Base-by-base conservation (phyloP, 345 rosid genomes). In the Gossypium australe region DNA sequence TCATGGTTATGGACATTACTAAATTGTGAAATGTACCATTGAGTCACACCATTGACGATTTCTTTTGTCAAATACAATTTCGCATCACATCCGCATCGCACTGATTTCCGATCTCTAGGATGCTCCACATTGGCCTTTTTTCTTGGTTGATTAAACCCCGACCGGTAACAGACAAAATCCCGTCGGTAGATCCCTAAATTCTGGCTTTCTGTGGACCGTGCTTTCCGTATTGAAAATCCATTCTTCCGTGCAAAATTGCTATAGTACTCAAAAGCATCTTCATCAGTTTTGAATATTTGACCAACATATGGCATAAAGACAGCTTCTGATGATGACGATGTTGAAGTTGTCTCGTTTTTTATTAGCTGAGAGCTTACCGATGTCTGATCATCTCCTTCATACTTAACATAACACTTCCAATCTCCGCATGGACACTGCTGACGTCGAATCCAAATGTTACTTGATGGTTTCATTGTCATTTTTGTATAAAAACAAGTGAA, bases 361-460 rank as follows among this genome's bases (percentile, higher is more conserved):
- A 84, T 73, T 20, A 80, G 75, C 63, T 85, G 88, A 61, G 85
- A 78, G 79, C 63, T 86, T 44, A 80, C 70, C 7, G 84, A 76
- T 59, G 82, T 79, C 81, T 86, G 92, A 80, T 83, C 87, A 72
- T 92, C 92, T 75, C 92, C 92, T 51, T 92, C 94, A 69, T 82
- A 71, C 74, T 80, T 86, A 65, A 89, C 79, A 24, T 84, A 92
- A 67, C 98, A 94, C 71, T 94, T 94, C 97, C 97, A 91, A 80
- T 94, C 97, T 72, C 97, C 96, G 74, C 98, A 94, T 3, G 94
- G 93, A 76, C 98, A 94, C 70, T 94, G 97, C 72, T 92, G 98
- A 24, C 87, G 87, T 68, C 88, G 89, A 80, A 92, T 92, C 97
- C 98, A 92, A 75, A 94, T 85, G 75, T 89, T 91, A 76, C 77